Evolutionary conservation across 2,329 filamentous ascomycete species (phyloP).

Genomic region (Coleophoma crateriformis): DNA sequence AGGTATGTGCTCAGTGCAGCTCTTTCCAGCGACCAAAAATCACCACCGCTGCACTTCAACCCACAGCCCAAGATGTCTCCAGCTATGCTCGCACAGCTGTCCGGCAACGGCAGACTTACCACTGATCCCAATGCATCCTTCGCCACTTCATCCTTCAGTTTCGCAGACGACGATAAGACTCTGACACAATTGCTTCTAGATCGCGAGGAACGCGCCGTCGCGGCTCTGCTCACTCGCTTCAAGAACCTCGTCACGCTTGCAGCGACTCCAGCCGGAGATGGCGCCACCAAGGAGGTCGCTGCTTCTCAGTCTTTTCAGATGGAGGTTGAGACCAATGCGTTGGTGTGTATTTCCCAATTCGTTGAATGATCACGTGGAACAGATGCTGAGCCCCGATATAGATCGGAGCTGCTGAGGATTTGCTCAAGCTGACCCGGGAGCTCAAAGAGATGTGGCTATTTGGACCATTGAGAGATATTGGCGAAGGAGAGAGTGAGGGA

Average conservation of each 20-base stretch:
- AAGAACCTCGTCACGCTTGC: slow-evolving; percentile 32
- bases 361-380: not conserved
- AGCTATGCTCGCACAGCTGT: not conserved
- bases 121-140: not conserved
- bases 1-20: slow-evolving; percentile 14
- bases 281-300: slow-evolving; percentile 23
- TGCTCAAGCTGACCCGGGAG: slow-evolving; percentile 40
- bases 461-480: slow-evolving; percentile 38
- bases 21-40: not conserved
- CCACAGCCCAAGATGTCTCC: not conserved
- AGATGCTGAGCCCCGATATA: slow-evolving; percentile 4
- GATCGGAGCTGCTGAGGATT: slow-evolving; percentile 31
- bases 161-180: not conserved
- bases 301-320: slow-evolving; percentile 24
- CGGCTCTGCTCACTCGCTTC: slow-evolving; percentile 38
- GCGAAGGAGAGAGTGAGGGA: slow-evolving; percentile 33
- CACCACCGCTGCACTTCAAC: not conserved
- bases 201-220: slow-evolving; percentile 37
- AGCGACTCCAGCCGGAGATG: slow-evolving; percentile 17
- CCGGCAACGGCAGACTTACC: not conserved
- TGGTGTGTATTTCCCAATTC: slow-evolving; percentile 15
- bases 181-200: slow-evolving; percentile 28
- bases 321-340: slow-evolving; percentile 24
- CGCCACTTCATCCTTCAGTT: not conserved
- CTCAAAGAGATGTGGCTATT: slow-evolving; percentile 45